Percentiles rank a stretch among this genome's conserved stretches.
These are phyloP conservation scores for Crepidotus variabilis DNA, from an alignment of 768 basidiomycete genomes.

Conservation along the genomic window DNA sequence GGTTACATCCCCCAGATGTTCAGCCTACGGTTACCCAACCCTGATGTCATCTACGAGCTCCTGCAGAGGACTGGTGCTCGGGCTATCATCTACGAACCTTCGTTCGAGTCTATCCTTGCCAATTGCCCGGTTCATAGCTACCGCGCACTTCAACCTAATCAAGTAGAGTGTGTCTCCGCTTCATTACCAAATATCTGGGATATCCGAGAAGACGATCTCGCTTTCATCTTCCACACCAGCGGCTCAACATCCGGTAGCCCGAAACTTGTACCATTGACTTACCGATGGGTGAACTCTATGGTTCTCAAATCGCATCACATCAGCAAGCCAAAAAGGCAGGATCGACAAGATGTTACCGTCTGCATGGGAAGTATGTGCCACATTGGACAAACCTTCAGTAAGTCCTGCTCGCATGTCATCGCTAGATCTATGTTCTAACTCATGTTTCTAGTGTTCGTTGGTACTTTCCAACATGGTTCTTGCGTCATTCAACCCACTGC, in stretches of 20 bases:
- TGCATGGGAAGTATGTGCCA: conserved; percentile 86
- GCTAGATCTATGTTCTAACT: conserved; percentile 19
- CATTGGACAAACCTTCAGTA: conserved; percentile 74
- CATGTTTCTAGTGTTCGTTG: conserved; percentile 56
- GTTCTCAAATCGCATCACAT: conserved; percentile 57
- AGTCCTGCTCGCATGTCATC: conserved; percentile 29
- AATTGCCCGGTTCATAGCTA: conserved; percentile 49
- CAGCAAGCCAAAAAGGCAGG: conserved; percentile 41
- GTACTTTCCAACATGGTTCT: conserved; percentile 66
- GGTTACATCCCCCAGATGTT: conserved; percentile 78
- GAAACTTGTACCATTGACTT: conserved; percentile 71
- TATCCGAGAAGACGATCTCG: conserved; percentile 36
- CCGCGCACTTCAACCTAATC: conserved; percentile 36
- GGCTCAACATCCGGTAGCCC: conserved; percentile 84
- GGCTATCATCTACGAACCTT: conserved; percentile 62
- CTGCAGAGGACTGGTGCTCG: conserved; percentile 57
- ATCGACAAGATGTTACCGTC: conserved; percentile 63
- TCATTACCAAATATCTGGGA: conserved; percentile 41
- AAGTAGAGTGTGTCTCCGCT: conserved; percentile 31
- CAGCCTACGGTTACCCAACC: conserved; percentile 73
- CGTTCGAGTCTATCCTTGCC: conserved; percentile 41
- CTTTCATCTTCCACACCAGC: conserved; percentile 76
- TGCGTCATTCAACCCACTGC: conserved; percentile 71
- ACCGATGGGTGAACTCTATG: conserved; percentile 61
- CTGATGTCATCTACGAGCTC: conserved; percentile 66